A percentile compares a stretch with the other conserved stretches of the same genome.
These are phyloP conservation scores for Sphagnum fallax DNA, from an alignment of 228 moss, liverwort and hornwort species.

Conservation along the genomic window DNA sequence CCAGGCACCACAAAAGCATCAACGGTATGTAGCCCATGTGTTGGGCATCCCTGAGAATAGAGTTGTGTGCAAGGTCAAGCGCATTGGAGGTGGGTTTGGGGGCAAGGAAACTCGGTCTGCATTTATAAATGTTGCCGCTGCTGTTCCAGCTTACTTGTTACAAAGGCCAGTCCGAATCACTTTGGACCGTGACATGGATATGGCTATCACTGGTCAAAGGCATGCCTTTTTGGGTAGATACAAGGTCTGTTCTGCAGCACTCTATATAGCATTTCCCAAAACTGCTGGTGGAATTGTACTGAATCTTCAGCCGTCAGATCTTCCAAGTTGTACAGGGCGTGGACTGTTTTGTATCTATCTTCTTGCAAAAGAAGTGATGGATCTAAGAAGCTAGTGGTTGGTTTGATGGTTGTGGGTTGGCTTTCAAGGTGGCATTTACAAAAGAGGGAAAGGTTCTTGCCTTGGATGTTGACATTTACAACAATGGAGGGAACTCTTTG, in stretches of 20 bases:
- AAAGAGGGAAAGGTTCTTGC: conserved; percentile 79
- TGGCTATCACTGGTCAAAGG: conserved; percentile 92
- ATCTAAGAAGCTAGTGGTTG: background rate
- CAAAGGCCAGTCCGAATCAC: conserved; percentile 81
- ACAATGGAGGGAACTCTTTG: conserved; percentile 78
- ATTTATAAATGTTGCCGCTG: conserved; percentile 51
- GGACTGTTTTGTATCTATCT: too few species aligned
- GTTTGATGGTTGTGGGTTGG: background rate
- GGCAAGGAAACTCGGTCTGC: conserved; percentile 96
- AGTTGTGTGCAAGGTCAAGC: conserved; percentile 92
- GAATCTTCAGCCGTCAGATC: too few species aligned
- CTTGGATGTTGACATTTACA: conserved; percentile 61
- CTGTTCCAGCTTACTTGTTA: conserved; percentile 70
- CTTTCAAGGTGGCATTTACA: conserved; percentile 72
- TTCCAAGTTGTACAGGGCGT: too few species aligned
- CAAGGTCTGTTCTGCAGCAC: conserved; percentile 43
- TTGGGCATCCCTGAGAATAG: conserved; percentile 85
- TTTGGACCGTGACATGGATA: conserved; percentile 86
- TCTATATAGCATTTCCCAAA: background rate
- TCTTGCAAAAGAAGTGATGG: too few species aligned
- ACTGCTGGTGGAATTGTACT: too few species aligned
- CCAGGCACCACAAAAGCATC: conserved; percentile 88
- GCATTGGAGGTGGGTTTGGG: conserved; percentile 96
- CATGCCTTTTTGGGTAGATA: conserved; percentile 86
- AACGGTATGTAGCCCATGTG: conserved; percentile 80